Evolutionary conservation across 176 grass and related monocot species (phyloP), one percentile per base, ranked within the genome.

Genomic region (Rhynchospora pubera): DNA sequence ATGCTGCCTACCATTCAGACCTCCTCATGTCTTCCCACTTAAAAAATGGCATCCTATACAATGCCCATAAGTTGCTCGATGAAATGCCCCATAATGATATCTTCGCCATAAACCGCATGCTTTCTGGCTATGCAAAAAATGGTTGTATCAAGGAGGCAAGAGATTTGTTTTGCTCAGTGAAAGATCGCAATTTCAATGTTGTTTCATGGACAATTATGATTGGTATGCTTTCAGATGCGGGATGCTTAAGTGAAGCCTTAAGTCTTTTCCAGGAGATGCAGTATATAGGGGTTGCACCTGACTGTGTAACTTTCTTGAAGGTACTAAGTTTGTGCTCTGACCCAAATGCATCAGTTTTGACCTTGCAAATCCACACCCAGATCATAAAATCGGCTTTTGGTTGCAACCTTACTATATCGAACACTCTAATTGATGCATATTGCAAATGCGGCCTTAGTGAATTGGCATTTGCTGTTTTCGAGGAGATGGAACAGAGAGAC

Each of bases 151-250:
- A 82, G n/a, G 87, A 85, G 0, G 92, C 92, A 1, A 64, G 56
- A 19, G 19, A 14, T 0, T 89, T 97, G 7, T 93, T 94, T 82
- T 15, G 14, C n/a, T 9, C 23, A 11, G 85, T 84, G 28, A 14
- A 65, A 26, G 43, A 70, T 66, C 85, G 85, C 32, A 67, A 87
- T 60, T 57, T 61, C 23, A 67, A 87, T 60, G 62, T 61, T 21
- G 48, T 86, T 11, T 89, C 95, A 32, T 97, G 89, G 92, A 97
- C 95, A 9, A 74, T 94, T 73, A 91, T 97, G 94, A 92, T 94
- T 57, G 23, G 83, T 30, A 67, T 79, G 14, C 34, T 77, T 59
- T 4, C 90, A 10, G 21, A 66, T 52, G 77, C 57, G 3, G 88
- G 82, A 18, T 77, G 73, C 9, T 78, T 43, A 60, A 5, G 23